Base-by-base conservation (phyloP, 805 yeast species). In the Candida jianshihensis region DNA sequence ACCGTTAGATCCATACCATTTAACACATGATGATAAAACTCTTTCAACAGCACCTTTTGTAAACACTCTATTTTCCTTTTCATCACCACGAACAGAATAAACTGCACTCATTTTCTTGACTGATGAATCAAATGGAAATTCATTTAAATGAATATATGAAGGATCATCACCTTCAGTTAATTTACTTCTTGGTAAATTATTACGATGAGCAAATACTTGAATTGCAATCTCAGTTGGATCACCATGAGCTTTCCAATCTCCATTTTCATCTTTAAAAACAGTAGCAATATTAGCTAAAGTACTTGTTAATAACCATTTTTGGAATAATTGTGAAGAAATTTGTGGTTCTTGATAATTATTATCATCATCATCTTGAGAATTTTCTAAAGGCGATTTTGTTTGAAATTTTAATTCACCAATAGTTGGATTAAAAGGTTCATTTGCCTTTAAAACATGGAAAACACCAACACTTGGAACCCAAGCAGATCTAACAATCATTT, bases 221-320 rank as follows among this genome's bases (percentile, higher is more conserved):
- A 86, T 80, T 4, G 95, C 94, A 50, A 82, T 78, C 61, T 86
- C 95, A 3, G 95, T 86, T 29, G 95, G 90, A 54, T 86, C 95
- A 41, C 95, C 95, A 53, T 78, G 80, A 9, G 87, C 88, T 47
- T 72, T 74, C 94, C 94, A 85, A 9, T 56, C 59, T 4, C 48
- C 54, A 13, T 58, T 42, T 13, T 68, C 72, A 15, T 70, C 70
- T 46, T 70, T 63, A 42, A 68, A 71, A 3, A 86, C 77, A 10
- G 68, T 66, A 4, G 95, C 90, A 49, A 85, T 76, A 49, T 86
- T 87, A 25, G 95, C 95, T 43, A 87, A 60, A 1, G 92, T 72
- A 2, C 94, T 86, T 33, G 81, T 64, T 19, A 60, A 52, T 36
- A 82, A 57, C 83, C 86, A 85, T 26, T 64, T 54, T 22, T 55